Percentiles rank a stretch among this genome's conserved stretches.
These are phyloP conservation scores for Neophaeococcomyces aloes DNA, from an alignment of 2,329 filamentous ascomycete genomes.

Conservation along the genomic window DNA sequence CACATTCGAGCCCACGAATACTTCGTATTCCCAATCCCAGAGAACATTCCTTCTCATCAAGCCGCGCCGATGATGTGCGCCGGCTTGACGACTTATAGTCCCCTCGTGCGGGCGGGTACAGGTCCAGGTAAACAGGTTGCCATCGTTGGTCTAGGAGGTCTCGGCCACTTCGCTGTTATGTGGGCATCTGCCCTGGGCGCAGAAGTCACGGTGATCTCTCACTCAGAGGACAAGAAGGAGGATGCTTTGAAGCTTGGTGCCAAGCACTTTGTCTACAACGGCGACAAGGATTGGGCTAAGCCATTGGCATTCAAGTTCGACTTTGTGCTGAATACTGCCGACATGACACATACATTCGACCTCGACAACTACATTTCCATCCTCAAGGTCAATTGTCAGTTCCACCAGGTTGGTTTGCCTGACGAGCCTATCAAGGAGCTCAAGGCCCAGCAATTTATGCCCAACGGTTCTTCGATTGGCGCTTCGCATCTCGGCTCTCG, in stretches of 20 bases:
- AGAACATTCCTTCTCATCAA: conserved; percentile 47
- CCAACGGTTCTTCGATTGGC: conserved; percentile 62
- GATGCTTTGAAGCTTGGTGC: conserved; percentile 51
- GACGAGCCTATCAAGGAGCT: conserved; percentile 59
- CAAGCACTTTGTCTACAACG: conserved; percentile 49
- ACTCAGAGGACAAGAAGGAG: conserved; percentile 49
- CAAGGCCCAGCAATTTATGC: conserved; percentile 62
- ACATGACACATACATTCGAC: conserved; percentile 59
- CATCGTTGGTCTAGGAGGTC: conserved; percentile 45
- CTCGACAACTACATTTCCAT: conserved; percentile 42
- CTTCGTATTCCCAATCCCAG: conserved; percentile 61
- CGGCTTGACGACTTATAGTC: conserved; percentile 69
- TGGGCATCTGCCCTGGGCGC: conserved; percentile 59
- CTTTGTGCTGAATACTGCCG: conserved; percentile 64
- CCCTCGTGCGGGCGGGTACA: conserved; percentile 63
- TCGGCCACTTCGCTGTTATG: conserved; percentile 61
- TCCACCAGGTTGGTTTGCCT: conserved; percentile 50
- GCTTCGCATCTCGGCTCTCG: conserved; percentile 61
- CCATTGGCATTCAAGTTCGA: conserved; percentile 46
- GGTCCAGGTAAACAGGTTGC: conserved; percentile 51
- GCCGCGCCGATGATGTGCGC: conserved; percentile 53
- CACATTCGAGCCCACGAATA: conserved; percentile 68
- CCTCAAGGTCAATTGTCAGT: conserved; percentile 44
- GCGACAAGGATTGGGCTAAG: conserved; percentile 49
- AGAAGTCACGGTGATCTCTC: conserved; percentile 52